Conservation (phyloP, 441 rosid genomes). For the Geranium incanum region DNA sequence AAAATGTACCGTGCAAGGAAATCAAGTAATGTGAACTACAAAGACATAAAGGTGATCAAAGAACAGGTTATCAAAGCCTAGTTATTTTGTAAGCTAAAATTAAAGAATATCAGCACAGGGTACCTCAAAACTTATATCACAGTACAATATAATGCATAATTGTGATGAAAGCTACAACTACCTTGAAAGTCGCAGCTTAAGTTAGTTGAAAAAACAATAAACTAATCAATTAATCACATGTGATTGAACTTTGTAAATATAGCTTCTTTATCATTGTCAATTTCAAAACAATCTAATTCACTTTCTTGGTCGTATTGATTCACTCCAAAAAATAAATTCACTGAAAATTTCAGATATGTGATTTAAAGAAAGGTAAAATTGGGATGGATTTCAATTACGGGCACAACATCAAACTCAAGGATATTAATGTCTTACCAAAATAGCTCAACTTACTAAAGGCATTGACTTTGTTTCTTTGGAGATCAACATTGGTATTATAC, state of each 20-base stretch:
- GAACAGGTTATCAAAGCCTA: neutral
- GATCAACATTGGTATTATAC: neutral
- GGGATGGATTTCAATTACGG: no score
- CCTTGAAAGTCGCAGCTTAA: neutral
- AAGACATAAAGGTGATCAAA: neutral
- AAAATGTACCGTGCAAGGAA: neutral
- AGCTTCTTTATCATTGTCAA: neutral
- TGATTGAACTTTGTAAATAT: neutral
- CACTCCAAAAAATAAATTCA: neutral
- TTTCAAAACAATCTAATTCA: neutral
- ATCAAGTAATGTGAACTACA: neutral
- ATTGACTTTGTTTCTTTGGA: neutral
- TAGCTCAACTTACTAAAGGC: neutral
- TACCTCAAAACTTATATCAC: neutral
- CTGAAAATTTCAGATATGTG: neutral
- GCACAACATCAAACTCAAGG: no score
- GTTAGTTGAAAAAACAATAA: neutral
- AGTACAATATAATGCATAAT: neutral
- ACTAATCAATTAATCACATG: neutral
- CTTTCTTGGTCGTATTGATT: neutral
- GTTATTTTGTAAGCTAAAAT: conserved; percentile 1
- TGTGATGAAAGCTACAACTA: neutral
- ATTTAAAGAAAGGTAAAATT: neutral
- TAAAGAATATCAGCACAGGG: neutral
- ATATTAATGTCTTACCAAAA: no score